phyloP scores from a whole-genome alignment of 139 green algal genomes.

The Chlamydomonas asymmetrica region DNA sequence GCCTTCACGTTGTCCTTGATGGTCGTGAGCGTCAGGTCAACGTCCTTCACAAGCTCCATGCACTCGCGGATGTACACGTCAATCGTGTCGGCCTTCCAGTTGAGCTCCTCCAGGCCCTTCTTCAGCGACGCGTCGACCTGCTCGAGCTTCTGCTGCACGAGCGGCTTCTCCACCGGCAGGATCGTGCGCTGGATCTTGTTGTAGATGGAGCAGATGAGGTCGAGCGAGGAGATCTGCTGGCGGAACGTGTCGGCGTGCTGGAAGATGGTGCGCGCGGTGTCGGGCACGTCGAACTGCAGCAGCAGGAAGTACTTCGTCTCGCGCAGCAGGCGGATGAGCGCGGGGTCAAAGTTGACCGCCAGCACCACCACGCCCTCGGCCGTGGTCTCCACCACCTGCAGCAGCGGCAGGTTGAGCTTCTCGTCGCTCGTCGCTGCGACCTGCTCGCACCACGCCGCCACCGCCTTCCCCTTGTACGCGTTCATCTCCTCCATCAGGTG shows the following conservation, averaged over 20 bases:
- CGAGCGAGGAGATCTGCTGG: conserved; percentile 78
- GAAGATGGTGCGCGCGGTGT: conserved; percentile 50
- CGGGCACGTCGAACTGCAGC: conserved; percentile 51
- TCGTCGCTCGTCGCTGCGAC: conserved; percentile 67
- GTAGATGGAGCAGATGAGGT: conserved; percentile 79
- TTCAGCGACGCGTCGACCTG: conserved; percentile 61
- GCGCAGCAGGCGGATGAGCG: conserved; percentile 77
- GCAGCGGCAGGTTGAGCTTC: conserved; percentile 84
- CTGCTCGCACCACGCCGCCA: conserved; percentile 67
- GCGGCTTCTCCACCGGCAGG: conserved; percentile 77
- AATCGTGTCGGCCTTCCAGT: conserved; percentile 79
- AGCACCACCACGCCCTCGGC: conserved; percentile 32
- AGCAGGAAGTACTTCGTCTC: conserved; percentile 92
- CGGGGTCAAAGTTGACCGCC: conserved; percentile 89
- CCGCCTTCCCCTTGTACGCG: conserved; percentile 60
- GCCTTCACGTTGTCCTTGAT: conserved; percentile 82
- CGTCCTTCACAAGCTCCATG: conserved; percentile 71
- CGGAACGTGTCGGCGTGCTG: conserved; percentile 71
- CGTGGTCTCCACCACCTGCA: conserved; percentile 34
- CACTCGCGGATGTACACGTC: conserved; percentile 82
- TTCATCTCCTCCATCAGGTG: conserved; percentile 62
- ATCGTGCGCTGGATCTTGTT: conserved; percentile 82
- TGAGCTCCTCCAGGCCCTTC: conserved; percentile 63
- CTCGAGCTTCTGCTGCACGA: conserved; percentile 79
- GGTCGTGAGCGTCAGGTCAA: conserved; percentile 67